phyloP scores from a whole-genome alignment of 2,329 filamentous ascomycete genomes.

The Corynespora cassiicola region DNA sequence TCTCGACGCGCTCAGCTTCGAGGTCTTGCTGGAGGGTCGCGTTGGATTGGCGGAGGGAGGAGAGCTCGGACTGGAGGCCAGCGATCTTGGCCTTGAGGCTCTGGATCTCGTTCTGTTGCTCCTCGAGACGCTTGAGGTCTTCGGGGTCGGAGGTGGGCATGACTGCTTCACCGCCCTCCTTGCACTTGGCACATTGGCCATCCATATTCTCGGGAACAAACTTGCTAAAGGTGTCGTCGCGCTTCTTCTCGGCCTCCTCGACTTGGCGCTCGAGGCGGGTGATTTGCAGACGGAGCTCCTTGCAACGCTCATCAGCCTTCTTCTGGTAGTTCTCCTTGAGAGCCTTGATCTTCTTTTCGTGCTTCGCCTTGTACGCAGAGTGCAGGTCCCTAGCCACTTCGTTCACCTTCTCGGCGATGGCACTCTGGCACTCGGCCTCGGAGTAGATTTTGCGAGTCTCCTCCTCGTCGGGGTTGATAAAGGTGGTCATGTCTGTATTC shows the following conservation, averaged over 20 bases:
- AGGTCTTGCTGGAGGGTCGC: constrained; percentile 69
- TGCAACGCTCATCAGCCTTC: constrained; percentile 87
- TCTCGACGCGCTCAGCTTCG: constrained; percentile 79
- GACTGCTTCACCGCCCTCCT: constrained; percentile 15
- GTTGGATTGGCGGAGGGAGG: constrained; percentile 74
- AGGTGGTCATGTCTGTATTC: constrained; percentile 74
- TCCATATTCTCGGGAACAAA: constrained; percentile 36
- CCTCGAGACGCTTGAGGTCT: constrained; percentile 61
- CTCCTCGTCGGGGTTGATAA: constrained; percentile 45
- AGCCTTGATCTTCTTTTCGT: constrained; percentile 93
- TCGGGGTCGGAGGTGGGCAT: constrained; percentile 30
- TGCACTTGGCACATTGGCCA: constrained; percentile 20
- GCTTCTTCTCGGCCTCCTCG: constrained; percentile 71
- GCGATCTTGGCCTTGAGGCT: constrained; percentile 76
- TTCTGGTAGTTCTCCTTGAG: constrained; percentile 83
- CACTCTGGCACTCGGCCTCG: constrained; percentile 58
- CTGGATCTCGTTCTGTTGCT: constrained; percentile 70
- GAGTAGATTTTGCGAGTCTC: constrained; percentile 44
- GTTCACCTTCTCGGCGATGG: constrained; percentile 91
- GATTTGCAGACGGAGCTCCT: constrained; percentile 76
- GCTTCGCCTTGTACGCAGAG: constrained; percentile 92
- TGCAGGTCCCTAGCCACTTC: constrained; percentile 79
- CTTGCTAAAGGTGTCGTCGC: constrained; percentile 70
- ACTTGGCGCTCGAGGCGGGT: constrained; percentile 76
- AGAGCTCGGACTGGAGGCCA: constrained; percentile 75